Base-by-base conservation (phyloP, 1,284 basidiomycete species). In the Cutaneotrichosporon curvatum region DNA sequence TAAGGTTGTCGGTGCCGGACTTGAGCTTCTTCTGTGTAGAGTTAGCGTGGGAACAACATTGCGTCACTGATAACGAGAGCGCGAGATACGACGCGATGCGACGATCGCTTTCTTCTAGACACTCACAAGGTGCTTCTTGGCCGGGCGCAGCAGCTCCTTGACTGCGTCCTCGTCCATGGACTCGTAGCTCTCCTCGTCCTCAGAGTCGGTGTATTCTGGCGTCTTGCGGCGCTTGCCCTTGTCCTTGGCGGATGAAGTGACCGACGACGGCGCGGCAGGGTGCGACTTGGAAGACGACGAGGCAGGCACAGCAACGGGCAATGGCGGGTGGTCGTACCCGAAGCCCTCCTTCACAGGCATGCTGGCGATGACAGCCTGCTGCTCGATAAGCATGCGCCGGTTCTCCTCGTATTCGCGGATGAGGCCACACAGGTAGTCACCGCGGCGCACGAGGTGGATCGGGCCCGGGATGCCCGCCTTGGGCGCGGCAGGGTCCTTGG, bases 141-240 rank as follows among this genome's bases (percentile, higher is more conserved):
- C 94, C 3, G 95, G 95, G 41, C 95, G 81, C 57, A 99, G 73
- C 62, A 92, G 83, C 73, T 97, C 92, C 73, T 99, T 99, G 39
- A 94, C 95, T 16, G 85, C 78, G 23, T 76, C 79, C 71, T 98
- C 95, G 64, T 97, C 94, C 92, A 98, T 97, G 5, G 89, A 94
- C 10, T 87, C 85, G 58, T 87, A 90, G 55, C 18, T 21, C 48
- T 57, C 50, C 68, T 91, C 88, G 55, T 89, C 85, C 56, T 75
- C 85, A 1, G 87, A 90, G 65, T 92, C 87, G 2, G 89, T 92
- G 67, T 89, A 91, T 22, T 87, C 89, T 4, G 88, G 90, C 5
- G 88, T 92, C 28, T 87, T 85, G 58, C 86, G 79, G 55, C 87
- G 79, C 72, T 92, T 91, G 61, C 82, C 80, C 12, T 55, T 69